These are phyloP conservation scores for Coemansia asiatica DNA, from an alignment of 192 early-diverging fungal genomes.

Conservation along the genomic window DNA sequence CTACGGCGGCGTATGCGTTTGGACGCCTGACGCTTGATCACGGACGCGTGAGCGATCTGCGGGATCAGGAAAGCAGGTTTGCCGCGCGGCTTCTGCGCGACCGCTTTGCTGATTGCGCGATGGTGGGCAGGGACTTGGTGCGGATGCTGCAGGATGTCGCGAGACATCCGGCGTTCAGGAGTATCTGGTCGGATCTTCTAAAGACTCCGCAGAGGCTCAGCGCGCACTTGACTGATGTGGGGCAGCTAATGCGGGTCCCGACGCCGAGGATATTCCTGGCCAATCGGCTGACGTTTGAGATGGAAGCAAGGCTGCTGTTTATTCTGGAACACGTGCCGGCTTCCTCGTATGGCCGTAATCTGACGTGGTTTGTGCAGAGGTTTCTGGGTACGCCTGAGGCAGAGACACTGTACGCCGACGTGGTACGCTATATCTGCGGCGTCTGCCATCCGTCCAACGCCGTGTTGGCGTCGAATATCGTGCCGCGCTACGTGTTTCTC, in stretches of 20 bases:
- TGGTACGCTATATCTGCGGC: slow-evolving; percentile 73
- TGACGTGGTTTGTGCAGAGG: slow-evolving; percentile 66
- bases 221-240: slow-evolving; percentile 60
- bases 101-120: slow-evolving; percentile 60
- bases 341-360: slow-evolving; percentile 57
- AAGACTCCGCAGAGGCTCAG: slow-evolving; percentile 56
- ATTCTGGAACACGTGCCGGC: slow-evolving; percentile 64
- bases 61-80: slow-evolving; percentile 55
- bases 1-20: slow-evolving; percentile 49
- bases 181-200: slow-evolving; percentile 62
- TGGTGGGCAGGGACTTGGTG: slow-evolving; percentile 68
- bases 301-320: slow-evolving; percentile 65
- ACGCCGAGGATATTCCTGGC: slow-evolving; percentile 64
- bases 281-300: slow-evolving; percentile 64
- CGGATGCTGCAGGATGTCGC: slow-evolving; percentile 65
- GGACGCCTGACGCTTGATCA: slow-evolving; percentile 62
- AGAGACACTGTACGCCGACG: slow-evolving; percentile 62
- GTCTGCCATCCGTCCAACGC: slow-evolving; percentile 74
- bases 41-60: slow-evolving; percentile 38
- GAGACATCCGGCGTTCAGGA: slow-evolving; percentile 54
- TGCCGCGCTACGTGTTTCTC: slow-evolving; percentile 71
- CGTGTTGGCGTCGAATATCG: slow-evolving; percentile 66
- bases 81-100: slow-evolving; percentile 58
- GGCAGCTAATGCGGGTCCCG: slow-evolving; percentile 59
- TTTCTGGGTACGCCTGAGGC: slow-evolving; percentile 61